Percentiles rank a stretch among this genome's conserved stretches.
These are phyloP conservation scores for Pichia sp. DNA, from an alignment of 1,139 yeast genomes.

Conservation along the genomic window DNA sequence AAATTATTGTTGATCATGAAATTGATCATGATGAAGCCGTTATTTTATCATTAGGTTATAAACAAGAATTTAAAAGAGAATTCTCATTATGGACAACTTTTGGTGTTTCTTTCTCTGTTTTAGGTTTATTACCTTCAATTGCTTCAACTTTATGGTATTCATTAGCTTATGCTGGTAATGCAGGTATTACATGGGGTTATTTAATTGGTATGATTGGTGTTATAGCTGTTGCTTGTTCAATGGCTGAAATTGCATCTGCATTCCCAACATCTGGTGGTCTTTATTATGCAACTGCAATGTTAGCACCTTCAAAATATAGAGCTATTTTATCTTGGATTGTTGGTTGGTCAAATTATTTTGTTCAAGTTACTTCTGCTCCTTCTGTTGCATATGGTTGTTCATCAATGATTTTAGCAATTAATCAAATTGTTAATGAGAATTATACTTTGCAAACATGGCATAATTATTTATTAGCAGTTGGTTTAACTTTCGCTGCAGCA, in stretches of 20 bases:
- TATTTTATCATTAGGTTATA: constrained; percentile 62
- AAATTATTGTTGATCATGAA: constrained; percentile 34
- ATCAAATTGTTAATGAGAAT: constrained; percentile 30
- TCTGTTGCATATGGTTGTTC: constrained; percentile 61
- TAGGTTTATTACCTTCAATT: constrained; percentile 67
- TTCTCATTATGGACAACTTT: constrained; percentile 56
- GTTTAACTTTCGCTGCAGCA: constrained; percentile 46
- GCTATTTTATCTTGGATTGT: constrained; percentile 54
- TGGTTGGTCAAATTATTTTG: constrained; percentile 55
- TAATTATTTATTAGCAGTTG: constrained; percentile 44
- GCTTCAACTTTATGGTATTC: constrained; percentile 50
- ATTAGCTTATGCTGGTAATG: constrained; percentile 42
- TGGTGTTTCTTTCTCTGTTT: constrained; percentile 68
- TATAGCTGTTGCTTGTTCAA: constrained; percentile 46
- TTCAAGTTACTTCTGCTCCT: constrained; percentile 55
- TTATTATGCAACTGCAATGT: constrained; percentile 45
- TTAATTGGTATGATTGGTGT: constrained; percentile 45
- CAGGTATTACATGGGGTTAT: constrained; percentile 53
- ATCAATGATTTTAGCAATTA: constrained; percentile 52
- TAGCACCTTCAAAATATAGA: constrained; percentile 48
- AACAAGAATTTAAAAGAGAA: constrained; percentile 69
- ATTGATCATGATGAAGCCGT: constrained; percentile 48
- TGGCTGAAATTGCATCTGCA: constrained; percentile 59
- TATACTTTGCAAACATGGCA: constrained; percentile 46
- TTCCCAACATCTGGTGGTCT: constrained; percentile 70